phyloP scores from a whole-genome alignment of 2,329 filamentous ascomycete species.

The Botrytis hyacinthi region DNA sequence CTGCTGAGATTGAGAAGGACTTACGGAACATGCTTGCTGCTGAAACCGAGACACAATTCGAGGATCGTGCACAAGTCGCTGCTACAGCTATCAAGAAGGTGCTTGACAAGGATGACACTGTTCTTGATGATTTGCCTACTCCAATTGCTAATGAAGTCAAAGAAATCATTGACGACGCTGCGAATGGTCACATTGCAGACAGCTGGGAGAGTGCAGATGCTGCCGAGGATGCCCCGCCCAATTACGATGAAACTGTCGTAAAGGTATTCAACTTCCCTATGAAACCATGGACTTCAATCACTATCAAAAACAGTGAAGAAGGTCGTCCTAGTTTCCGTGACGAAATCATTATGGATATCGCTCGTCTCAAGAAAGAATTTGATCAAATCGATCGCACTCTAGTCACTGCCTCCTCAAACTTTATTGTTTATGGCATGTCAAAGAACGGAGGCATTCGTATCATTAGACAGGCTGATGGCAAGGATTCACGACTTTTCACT shows the following conservation, averaged over 20 bases:
- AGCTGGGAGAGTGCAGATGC: slow-evolving; percentile 88
- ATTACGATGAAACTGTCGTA: slow-evolving; percentile 64
- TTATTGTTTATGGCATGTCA: slow-evolving; percentile 91
- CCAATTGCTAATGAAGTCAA: slow-evolving; percentile 56
- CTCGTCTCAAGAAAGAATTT: slow-evolving; percentile 93
- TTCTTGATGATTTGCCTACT: slow-evolving; percentile 54
- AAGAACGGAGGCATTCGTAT: slow-evolving; percentile 91
- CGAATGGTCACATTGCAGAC: slow-evolving; percentile 63
- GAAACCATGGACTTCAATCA: slow-evolving; percentile 92
- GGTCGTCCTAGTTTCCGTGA: slow-evolving; percentile 66
- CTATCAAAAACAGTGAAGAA: slow-evolving; percentile 59
- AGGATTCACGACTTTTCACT: slow-evolving; percentile 87
- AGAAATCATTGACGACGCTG: slow-evolving; percentile 55
- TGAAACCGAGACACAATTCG: slow-evolving; percentile 54
- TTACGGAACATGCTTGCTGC: slow-evolving; percentile 50
- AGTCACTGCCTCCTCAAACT: slow-evolving; percentile 82
- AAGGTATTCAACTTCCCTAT: slow-evolving; percentile 94
- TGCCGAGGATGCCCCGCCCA: slow-evolving; percentile 57
- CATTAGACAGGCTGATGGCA: slow-evolving; percentile 90
- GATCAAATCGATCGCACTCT: slow-evolving; percentile 95
- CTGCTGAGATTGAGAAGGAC: slow-evolving; percentile 50
- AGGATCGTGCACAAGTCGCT: slow-evolving; percentile 48
- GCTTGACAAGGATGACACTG: slow-evolving; percentile 54
- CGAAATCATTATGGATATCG: slow-evolving; percentile 86
- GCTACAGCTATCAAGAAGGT: slow-evolving; percentile 52